Evolutionary conservation across 2,329 filamentous ascomycete species (phyloP), one percentile per base, ranked within the genome.

Genomic region (Aureobasidium sp.): DNA sequence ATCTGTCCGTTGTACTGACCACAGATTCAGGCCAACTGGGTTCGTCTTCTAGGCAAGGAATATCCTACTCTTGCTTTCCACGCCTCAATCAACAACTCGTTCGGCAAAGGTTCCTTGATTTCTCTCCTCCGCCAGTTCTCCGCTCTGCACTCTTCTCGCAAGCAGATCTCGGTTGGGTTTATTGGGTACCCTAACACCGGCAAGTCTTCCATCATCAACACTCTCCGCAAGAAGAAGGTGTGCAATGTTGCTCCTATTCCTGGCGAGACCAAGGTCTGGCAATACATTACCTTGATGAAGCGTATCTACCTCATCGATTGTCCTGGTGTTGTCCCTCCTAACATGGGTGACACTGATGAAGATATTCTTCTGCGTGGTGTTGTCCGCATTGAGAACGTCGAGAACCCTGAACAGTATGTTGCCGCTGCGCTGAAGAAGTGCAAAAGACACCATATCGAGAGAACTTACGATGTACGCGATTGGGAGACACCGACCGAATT

Each of bases 141-240:
- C 2, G 86, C 88, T 12, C 82, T 99, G 15, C 93, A 97, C 73
- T 87, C 87, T 44, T 89, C 94, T 65, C 84, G 93, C 64, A 97
- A 97, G 74, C 94, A 99, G 73, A 92, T 99, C 53, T 93, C 89
- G 3, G 91, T 96, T 31, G 93, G 93, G 42, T 83, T 96, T 66
- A 89, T 96, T 67, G 87, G 87, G 27, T 94, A 94, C 67, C 94
- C 94, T 3, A 99, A 97, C 70, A 92, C 90, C 0, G 94, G 94
- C 69, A 99, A 99, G 76, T 96, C 90, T 3, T 94, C 90, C 47
- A 94, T 99, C 68, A 97, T 99, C 78, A 99, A 99, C 77, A 96
- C 93, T 0, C 79, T 99, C 2, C 84, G 91, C 49, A 93, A 91
- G 74, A 97, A 97, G 80, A 92, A 94, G 74, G 92, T 97, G 44